Evolutionary conservation across 371 early-diverging fungal species (phyloP).

Genomic region (Capniomyces stellatus): DNA sequence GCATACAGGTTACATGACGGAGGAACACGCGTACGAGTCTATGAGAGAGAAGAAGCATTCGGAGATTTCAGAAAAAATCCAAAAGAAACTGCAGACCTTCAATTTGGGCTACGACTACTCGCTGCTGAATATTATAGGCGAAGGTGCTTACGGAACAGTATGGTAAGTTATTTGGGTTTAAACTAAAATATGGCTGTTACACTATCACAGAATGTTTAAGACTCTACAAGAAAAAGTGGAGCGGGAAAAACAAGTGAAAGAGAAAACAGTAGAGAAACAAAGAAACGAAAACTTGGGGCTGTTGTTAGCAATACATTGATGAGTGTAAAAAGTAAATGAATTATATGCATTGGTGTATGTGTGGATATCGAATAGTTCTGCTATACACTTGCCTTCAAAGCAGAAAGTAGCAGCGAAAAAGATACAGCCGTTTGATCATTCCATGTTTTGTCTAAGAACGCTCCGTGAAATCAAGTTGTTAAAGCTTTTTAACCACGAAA

Average conservation of each 20-base stretch:
- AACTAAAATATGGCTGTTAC: not conserved
- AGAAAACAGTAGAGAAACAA: not conserved
- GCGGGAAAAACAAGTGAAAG: not conserved
- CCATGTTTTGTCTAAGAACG: conserved; percentile 65
- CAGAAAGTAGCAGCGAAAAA: conserved; percentile 82
- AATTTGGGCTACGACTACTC: conserved; percentile 22
- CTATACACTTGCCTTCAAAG: conserved; percentile 50
- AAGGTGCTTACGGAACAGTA: conserved; percentile 27
- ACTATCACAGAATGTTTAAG: not conserved
- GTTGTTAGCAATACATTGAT: not conserved
- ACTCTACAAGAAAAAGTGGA: no score
- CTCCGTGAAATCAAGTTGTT: conserved; percentile 76
- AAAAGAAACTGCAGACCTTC: conserved; percentile 21
- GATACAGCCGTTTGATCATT: conserved; percentile 65
- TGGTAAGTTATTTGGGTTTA: conserved; percentile 12
- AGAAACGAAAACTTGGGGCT: not conserved
- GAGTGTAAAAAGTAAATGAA: no score
- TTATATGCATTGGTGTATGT: no score
- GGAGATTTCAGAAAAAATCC: conserved; percentile 11
- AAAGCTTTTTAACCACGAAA: conserved; percentile 70
- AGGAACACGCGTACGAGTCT: no score
- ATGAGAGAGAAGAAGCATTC: no score
- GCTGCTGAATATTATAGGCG: conserved; percentile 20
- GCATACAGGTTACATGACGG: no score
- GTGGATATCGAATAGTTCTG: conserved; percentile 37